Conservation (phyloP, 345 rosid genomes). For the Carallia brachiata region DNA sequence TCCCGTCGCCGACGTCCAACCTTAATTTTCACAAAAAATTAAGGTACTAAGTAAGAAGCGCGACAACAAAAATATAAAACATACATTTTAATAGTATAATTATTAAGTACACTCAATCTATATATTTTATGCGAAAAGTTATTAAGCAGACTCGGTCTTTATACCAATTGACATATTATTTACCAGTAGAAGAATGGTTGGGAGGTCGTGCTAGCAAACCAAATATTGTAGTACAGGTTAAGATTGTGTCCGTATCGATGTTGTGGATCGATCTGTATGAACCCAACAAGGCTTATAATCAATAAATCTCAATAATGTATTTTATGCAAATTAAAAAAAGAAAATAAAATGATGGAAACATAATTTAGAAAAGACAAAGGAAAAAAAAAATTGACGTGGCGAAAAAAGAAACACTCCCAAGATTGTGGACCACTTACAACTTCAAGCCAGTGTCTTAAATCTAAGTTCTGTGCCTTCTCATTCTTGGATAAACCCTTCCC, state of each 20-base stretch:
- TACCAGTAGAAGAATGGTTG: slow-evolving; percentile 86
- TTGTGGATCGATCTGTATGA: slow-evolving; percentile 63
- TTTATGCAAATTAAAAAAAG: too few relatives aligned
- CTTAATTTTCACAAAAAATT: slow-evolving; percentile 4
- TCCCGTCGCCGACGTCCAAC: slow-evolving; percentile 86
- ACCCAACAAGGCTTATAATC: not conserved
- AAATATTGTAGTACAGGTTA: slow-evolving; percentile 54
- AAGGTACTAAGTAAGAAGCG: too few relatives aligned
- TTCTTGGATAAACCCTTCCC: slow-evolving; percentile 52
- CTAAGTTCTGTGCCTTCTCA: slow-evolving; percentile 48
- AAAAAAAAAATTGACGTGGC: too few relatives aligned
- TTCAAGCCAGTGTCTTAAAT: slow-evolving; percentile 54
- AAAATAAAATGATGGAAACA: not conserved
- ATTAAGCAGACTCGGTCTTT: too few relatives aligned
- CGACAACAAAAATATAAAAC: too few relatives aligned
- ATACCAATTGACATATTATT: not conserved
- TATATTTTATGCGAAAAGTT: too few relatives aligned
- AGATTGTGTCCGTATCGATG: slow-evolving; percentile 75
- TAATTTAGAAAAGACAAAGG: too few relatives aligned
- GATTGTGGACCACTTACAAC: slow-evolving; percentile 35
- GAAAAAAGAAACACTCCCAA: not conserved
- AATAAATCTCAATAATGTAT: too few relatives aligned
- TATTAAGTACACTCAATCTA: too few relatives aligned
- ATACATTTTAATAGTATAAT: too few relatives aligned
- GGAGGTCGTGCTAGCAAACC: slow-evolving; percentile 53